These are phyloP conservation scores for Brassica hybrid DNA, from an alignment of 441 rosid genomes.

Conservation along the genomic window DNA sequence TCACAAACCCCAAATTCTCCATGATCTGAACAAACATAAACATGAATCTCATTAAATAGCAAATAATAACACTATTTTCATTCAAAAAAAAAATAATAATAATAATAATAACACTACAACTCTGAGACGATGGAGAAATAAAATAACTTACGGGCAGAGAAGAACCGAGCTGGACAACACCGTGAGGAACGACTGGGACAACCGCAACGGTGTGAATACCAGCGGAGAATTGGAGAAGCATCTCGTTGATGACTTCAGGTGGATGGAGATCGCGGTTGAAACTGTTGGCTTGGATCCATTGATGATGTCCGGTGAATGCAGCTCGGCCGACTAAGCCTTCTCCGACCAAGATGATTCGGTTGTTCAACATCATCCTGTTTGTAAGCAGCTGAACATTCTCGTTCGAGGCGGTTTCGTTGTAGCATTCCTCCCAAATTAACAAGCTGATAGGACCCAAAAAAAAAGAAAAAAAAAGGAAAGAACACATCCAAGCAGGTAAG, in stretches of 20 bases:
- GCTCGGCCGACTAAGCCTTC: conserved; percentile 95
- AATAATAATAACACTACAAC: neutral
- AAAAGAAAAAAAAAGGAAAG: neutral
- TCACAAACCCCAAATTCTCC: conserved; percentile 86
- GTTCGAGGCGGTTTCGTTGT: conserved; percentile 46
- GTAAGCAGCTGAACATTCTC: conserved; percentile 56
- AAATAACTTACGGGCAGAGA: conserved; percentile 62
- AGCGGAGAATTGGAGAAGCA: conserved; percentile 79
- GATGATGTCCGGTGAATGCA: conserved; percentile 86
- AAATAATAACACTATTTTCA: neutral
- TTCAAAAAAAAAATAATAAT: no score
- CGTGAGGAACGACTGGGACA: conserved; percentile 79
- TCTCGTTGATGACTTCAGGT: conserved; percentile 79
- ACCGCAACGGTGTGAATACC: conserved; percentile 95
- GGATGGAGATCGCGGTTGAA: conserved; percentile 61
- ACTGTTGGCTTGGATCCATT: conserved; percentile 76
- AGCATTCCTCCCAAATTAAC: conserved; percentile 91
- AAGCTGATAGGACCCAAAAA: conserved; percentile 50
- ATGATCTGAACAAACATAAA: conserved; percentile 66
- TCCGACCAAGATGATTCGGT: conserved; percentile 75
- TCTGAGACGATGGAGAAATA: neutral
- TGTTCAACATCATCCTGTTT: conserved; percentile 75
- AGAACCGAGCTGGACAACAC: conserved; percentile 93
- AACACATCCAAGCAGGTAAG: conserved; percentile 11
- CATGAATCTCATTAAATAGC: conserved; percentile 49